phyloP scores from a whole-genome alignment of 768 basidiomycete species.

The Kwoniella pini region DNA sequence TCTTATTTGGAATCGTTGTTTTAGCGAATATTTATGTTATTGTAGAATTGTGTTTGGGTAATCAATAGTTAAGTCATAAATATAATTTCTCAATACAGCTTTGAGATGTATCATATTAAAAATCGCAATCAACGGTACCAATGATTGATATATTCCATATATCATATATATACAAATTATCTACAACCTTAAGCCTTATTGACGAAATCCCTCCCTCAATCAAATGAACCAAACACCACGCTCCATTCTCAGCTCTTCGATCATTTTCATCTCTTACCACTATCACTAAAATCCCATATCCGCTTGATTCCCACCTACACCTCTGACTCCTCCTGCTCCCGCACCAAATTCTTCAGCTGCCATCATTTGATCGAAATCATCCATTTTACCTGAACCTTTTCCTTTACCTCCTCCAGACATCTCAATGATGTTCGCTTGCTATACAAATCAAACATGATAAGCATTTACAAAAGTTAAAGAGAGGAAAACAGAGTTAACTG shows the following conservation, averaged over 20 bases:
- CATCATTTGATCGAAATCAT: slow-evolving; percentile 27
- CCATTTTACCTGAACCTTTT: slow-evolving; percentile 3
- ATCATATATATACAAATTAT: no score
- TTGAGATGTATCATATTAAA: no score
- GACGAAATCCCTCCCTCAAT: no score
- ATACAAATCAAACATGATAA: neutral
- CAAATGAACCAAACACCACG: no score
- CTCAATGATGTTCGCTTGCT: slow-evolving; percentile 27
- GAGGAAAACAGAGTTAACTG: neutral
- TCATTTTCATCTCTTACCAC: neutral
- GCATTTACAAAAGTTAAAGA: neutral
- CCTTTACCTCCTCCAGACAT: neutral
- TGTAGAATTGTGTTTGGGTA: slow-evolving; percentile 61
- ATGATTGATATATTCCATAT: no score
- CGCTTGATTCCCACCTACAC: slow-evolving; percentile 16
- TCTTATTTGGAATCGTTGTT: slow-evolving; percentile 68
- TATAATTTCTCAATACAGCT: no score
- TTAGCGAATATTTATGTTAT: slow-evolving; percentile 78
- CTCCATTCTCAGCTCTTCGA: neutral
- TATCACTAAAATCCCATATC: slow-evolving; percentile 23
- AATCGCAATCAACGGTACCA: no score
- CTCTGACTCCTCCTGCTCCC: slow-evolving; percentile 2
- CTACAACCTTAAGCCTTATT: no score
- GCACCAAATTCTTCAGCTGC: slow-evolving; percentile 20
- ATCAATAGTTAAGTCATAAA: slow-evolving; percentile 11